A percentile compares a stretch with the other conserved stretches of the same genome.
Conservation (phyloP, 2,329 filamentous ascomycete species). For the Metarhizium sp. region DNA sequence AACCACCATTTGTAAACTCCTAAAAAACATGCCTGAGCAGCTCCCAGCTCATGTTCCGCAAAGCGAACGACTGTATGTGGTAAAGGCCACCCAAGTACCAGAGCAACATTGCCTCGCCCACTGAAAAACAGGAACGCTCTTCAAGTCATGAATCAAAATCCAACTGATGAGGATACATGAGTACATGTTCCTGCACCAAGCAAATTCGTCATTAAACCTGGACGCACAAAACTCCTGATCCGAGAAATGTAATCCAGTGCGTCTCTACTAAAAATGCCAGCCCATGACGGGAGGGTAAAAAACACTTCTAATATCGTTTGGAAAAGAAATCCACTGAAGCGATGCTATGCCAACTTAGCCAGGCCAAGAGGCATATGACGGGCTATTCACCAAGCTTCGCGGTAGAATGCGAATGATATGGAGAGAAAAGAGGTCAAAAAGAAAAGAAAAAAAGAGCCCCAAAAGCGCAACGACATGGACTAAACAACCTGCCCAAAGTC, state of each 20-base stretch:
- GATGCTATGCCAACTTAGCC: neutral
- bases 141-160: neutral
- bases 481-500: slow-evolving; percentile 7
- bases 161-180: neutral
- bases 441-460: neutral
- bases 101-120: neutral
- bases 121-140: slow-evolving; percentile 1
- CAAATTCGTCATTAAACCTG: slow-evolving; percentile 13
- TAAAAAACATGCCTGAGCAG: neutral
- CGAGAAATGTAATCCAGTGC: neutral
- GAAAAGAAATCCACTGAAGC: slow-evolving; percentile 7
- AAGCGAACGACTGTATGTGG: neutral
- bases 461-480: slow-evolving; percentile 8
- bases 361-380: neutral
- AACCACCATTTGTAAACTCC: neutral
- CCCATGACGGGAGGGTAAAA: slow-evolving; percentile 6
- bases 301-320: slow-evolving; percentile 9
- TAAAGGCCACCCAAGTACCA: neutral
- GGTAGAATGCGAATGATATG: neutral
- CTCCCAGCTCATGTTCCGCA: neutral
- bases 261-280: slow-evolving; percentile 11
- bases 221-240: slow-evolving; percentile 8
- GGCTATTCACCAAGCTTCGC: neutral
- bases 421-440: slow-evolving; percentile 5
- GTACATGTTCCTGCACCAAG: neutral